These are phyloP conservation scores for Aspergillus mulundensis DNA, from an alignment of 495 filamentous ascomycete species.

Conservation along the genomic window DNA sequence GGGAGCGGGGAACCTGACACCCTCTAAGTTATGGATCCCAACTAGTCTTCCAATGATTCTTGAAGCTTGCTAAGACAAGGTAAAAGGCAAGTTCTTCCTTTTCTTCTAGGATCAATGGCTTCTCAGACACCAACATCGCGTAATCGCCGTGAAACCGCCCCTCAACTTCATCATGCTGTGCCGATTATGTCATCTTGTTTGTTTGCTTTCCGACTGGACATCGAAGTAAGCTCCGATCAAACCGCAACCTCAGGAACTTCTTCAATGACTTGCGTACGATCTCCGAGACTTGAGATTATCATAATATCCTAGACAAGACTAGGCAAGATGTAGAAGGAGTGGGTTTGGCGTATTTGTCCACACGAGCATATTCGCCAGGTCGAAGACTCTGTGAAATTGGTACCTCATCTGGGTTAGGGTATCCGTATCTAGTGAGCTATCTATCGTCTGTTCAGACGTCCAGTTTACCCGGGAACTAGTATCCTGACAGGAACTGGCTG, in stretches of 20 bases:
- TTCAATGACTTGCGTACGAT: too few relatives aligned
- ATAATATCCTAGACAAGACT: too few relatives aligned
- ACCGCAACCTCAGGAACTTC: too few relatives aligned
- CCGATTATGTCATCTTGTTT: conserved; percentile 2
- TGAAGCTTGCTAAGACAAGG: background rate
- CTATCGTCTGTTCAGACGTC: background rate
- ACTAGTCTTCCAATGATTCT: background rate
- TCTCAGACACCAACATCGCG: background rate
- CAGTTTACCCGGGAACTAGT: too few relatives aligned
- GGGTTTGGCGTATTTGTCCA: too few relatives aligned
- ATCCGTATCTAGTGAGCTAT: background rate
- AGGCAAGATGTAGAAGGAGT: too few relatives aligned
- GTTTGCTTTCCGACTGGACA: background rate
- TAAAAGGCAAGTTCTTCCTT: background rate
- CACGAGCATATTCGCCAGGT: too few relatives aligned
- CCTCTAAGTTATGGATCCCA: background rate
- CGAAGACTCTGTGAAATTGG: too few relatives aligned
- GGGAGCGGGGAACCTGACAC: conserved; percentile 11
- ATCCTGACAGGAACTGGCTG: too few relatives aligned
- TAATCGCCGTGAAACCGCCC: background rate
- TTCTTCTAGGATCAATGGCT: background rate
- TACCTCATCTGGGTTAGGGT: too few relatives aligned
- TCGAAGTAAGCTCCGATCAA: background rate
- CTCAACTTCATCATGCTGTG: background rate
- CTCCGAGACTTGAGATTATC: too few relatives aligned